Percentiles rank a stretch among this genome's conserved stretches.
phyloP scores from a whole-genome alignment of 108 stramenopile genomes.

The Skeletonema tropicum region DNA sequence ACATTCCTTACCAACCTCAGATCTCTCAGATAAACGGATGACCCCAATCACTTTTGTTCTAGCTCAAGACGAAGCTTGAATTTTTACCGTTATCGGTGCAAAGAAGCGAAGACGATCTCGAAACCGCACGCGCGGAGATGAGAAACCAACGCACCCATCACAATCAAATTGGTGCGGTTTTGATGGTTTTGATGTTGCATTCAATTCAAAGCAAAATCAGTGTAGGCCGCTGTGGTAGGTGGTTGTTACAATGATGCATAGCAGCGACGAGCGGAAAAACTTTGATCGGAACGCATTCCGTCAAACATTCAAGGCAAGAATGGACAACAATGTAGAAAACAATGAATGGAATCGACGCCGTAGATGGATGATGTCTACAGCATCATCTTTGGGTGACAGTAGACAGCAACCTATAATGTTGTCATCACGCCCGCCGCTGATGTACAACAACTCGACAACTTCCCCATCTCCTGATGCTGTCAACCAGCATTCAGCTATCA shows the following conservation, averaged over 20 bases:
- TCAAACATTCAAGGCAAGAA: background rate
- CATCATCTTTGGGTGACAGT: background rate
- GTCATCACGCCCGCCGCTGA: background rate
- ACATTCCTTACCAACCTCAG: too few relatives aligned
- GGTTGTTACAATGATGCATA: background rate
- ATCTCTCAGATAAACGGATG: too few relatives aligned
- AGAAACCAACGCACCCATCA: too few relatives aligned
- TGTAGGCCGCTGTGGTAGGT: too few relatives aligned
- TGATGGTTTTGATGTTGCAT: too few relatives aligned
- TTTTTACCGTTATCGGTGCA: too few relatives aligned
- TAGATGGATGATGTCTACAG: background rate
- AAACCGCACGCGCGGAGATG: too few relatives aligned
- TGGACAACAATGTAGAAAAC: background rate
- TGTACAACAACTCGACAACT: background rate
- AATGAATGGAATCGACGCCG: slow-evolving; percentile 1
- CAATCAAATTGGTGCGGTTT: too few relatives aligned
- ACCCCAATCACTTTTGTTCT: too few relatives aligned
- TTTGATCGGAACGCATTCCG: background rate
- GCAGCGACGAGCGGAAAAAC: background rate
- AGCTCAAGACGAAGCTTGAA: too few relatives aligned
- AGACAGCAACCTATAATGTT: background rate
- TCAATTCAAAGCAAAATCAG: background rate
- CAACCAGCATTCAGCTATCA: background rate
- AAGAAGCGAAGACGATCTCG: too few relatives aligned
- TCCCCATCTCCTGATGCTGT: background rate